phyloP scores from a whole-genome alignment of 1,284 basidiomycete genomes.

The Sutorius eximius region DNA sequence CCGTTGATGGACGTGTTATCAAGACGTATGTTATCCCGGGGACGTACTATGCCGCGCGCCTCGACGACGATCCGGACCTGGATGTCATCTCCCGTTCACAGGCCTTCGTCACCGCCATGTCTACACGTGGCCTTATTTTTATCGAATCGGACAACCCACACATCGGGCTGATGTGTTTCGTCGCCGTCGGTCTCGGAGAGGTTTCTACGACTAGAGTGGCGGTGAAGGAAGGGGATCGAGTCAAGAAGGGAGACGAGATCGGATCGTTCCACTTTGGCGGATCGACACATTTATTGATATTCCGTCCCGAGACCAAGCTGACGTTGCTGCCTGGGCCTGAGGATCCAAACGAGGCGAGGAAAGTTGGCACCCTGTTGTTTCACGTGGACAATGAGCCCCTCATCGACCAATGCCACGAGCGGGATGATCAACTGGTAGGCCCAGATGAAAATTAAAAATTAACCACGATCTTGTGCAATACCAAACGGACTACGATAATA shows the following conservation, averaged over 20 bases:
- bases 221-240: slow-evolving; percentile 33
- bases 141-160: slow-evolving; percentile 50
- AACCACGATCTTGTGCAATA: no score
- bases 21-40: slow-evolving; percentile 47
- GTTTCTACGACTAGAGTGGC: slow-evolving; percentile 50
- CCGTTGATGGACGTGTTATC: slow-evolving; percentile 50
- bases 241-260: slow-evolving; percentile 48
- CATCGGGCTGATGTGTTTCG: slow-evolving; percentile 42
- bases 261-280: slow-evolving; percentile 54
- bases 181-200: slow-evolving; percentile 26
- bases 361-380: slow-evolving; percentile 23
- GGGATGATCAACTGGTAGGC: background rate
- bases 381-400: slow-evolving; percentile 15
- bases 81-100: slow-evolving; percentile 29
- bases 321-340: slow-evolving; percentile 16
- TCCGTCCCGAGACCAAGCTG: slow-evolving; percentile 32
- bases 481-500: no score
- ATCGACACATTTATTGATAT: slow-evolving; percentile 46
- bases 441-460: background rate
- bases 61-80: slow-evolving; percentile 24
- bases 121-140: slow-evolving; percentile 49
- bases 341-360: slow-evolving; percentile 8
- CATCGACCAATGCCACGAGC: background rate
- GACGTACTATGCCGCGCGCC: slow-evolving; percentile 49
- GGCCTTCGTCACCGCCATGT: slow-evolving; percentile 29